These are phyloP conservation scores for Lachancea dasiensis DNA, from an alignment of 805 yeast genomes.

Conservation along the genomic window DNA sequence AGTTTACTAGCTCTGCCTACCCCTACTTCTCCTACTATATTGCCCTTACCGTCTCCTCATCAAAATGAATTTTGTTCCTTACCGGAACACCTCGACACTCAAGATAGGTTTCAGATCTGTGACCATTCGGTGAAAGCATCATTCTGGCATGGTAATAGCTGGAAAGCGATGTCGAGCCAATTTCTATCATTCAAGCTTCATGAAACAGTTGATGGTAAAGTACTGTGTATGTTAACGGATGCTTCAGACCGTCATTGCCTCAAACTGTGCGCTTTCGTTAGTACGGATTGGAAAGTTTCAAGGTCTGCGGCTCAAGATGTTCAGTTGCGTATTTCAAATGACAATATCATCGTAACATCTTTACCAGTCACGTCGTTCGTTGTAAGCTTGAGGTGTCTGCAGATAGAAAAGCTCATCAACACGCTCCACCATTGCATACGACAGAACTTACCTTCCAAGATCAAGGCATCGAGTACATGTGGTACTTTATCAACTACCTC, in stretches of 20 bases:
- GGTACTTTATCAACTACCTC: conserved; percentile 23
- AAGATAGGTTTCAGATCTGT: conserved; percentile 10
- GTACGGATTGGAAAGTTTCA: conserved; percentile 19
- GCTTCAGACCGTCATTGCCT: conserved; percentile 7
- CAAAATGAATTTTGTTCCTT: conserved; percentile 4
- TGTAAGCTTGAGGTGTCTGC: conserved; percentile 21
- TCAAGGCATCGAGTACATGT: conserved; percentile 24
- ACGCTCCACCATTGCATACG: conserved; percentile 20
- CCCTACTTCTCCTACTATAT: conserved; percentile 1
- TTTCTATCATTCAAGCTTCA: conserved; percentile 6
- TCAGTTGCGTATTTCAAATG: conserved; percentile 21
- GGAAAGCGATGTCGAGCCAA: conserved; percentile 18
- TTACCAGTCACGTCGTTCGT: conserved; percentile 11
- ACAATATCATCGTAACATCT: conserved; percentile 10
- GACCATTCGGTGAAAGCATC: conserved; percentile 19
- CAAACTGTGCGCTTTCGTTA: conserved; percentile 16
- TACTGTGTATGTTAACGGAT: conserved; percentile 14
- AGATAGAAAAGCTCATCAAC: conserved; percentile 18
- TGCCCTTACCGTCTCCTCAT: conserved; percentile 4
- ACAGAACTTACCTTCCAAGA: conserved; percentile 12
- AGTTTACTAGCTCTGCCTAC: conserved; percentile 5
- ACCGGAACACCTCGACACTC: conserved; percentile 14
- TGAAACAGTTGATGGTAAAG: conserved; percentile 4
- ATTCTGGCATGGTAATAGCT: conserved; percentile 21
- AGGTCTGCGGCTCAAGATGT: conserved; percentile 31